phyloP scores from a whole-genome alignment of 805 yeast genomes.

The Starmerella stellata region DNA sequence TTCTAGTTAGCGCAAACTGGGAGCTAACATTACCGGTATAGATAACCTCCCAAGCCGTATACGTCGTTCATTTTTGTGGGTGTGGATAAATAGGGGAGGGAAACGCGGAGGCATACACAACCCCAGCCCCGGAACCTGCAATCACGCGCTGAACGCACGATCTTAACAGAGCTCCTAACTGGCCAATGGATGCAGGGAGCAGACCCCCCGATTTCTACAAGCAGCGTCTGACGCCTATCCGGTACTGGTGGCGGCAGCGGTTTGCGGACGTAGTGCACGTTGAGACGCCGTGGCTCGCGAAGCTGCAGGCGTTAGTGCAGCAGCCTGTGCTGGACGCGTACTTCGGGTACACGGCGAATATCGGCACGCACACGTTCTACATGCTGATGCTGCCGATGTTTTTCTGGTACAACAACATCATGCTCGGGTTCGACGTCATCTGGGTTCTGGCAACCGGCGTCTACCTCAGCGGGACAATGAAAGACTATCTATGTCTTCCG shows the following conservation, averaged over 20 bases:
- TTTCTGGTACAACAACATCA: conserved; percentile 55
- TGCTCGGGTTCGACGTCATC: conserved; percentile 41
- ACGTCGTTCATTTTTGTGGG: too few relatives aligned
- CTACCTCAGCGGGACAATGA: conserved; percentile 46
- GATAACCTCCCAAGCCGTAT: too few relatives aligned
- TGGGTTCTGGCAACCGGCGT: conserved; percentile 46
- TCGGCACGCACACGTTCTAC: conserved; percentile 88
- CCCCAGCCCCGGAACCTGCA: neutral
- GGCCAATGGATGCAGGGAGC: conserved; percentile 50
- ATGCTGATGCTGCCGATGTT: conserved; percentile 75
- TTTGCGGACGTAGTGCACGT: conserved; percentile 39
- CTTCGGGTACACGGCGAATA: conserved; percentile 71
- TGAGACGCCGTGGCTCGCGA: conserved; percentile 44
- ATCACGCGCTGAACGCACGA: neutral
- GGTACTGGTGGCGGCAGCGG: conserved; percentile 29
- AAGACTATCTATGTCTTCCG: conserved; percentile 78
- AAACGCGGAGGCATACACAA: too few relatives aligned
- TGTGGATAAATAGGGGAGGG: too few relatives aligned
- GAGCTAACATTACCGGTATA: too few relatives aligned
- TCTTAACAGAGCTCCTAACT: too few relatives aligned
- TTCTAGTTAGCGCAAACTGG: too few relatives aligned
- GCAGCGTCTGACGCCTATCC: conserved; percentile 34
- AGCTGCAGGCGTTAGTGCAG: conserved; percentile 37
- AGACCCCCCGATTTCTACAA: conserved; percentile 49
- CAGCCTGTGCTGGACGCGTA: conserved; percentile 42